Conservation (phyloP, 805 yeast species). For the Wickerhamomyces ciferrii region DNA sequence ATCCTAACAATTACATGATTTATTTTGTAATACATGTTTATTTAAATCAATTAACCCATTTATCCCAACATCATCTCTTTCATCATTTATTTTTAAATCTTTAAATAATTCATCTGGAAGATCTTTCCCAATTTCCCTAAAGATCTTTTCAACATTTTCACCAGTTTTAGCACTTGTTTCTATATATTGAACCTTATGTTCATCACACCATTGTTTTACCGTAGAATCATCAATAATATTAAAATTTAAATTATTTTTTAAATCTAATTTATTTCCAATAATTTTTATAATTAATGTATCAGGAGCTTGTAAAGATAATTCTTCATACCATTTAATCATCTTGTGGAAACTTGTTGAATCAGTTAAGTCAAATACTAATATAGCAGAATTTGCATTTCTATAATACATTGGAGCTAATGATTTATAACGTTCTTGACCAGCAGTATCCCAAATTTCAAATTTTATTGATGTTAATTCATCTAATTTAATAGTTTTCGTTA, state of each 20-base stretch:
- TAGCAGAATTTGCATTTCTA: conserved; percentile 75
- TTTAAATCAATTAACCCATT: conserved; percentile 25
- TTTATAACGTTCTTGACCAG: conserved; percentile 89
- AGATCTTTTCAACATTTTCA: conserved; percentile 44
- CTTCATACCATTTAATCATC: conserved; percentile 90
- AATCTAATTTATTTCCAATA: conserved; percentile 83
- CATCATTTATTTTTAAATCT: conserved; percentile 5
- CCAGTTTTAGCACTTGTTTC: conserved; percentile 56
- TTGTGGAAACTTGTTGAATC: conserved; percentile 65
- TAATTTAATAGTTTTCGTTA: conserved; percentile 67
- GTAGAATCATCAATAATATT: conserved; percentile 18
- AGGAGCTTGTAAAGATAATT: conserved; percentile 78
- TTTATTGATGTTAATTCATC: conserved; percentile 36
- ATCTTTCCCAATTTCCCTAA: conserved; percentile 38
- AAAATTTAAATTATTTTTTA: conserved; percentile 22
- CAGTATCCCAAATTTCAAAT: conserved; percentile 75
- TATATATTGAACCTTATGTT: conserved; percentile 17
- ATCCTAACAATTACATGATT: conserved; percentile 6
- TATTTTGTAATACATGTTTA: conserved; percentile 18
- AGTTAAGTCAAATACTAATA: conserved; percentile 82
- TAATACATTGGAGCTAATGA: conserved; percentile 82
- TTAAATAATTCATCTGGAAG: conserved; percentile 31
- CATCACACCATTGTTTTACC: conserved; percentile 35
- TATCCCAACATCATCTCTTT: conserved; percentile 6
- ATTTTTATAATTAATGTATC: conserved; percentile 72